Conservation (phyloP, 1,284 basidiomycete species). For the Moesziomyces antarcticus region DNA sequence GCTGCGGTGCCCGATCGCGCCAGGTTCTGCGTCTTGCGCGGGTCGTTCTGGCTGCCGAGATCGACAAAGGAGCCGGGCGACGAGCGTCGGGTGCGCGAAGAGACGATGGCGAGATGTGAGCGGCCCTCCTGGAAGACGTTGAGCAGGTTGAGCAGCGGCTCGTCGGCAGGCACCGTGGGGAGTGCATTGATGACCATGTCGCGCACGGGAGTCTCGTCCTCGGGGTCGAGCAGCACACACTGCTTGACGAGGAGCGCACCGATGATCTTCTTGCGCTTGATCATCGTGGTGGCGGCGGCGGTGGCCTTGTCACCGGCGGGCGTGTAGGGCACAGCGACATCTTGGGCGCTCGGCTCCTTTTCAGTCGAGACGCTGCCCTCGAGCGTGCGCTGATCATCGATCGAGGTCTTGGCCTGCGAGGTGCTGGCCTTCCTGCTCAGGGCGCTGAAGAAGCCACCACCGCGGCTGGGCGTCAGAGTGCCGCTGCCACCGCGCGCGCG, state of each 20-base stretch:
- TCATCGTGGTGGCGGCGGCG: slow-evolving; percentile 16
- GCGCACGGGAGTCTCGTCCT: slow-evolving; percentile 70
- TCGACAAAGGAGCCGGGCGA: slow-evolving; percentile 63
- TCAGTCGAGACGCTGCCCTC: slow-evolving; percentile 31
- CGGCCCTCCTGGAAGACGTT: slow-evolving; percentile 91
- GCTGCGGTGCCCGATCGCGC: slow-evolving; percentile 36
- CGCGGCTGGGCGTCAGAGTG: slow-evolving; percentile 33
- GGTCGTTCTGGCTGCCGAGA: slow-evolving; percentile 40
- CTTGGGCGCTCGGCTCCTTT: slow-evolving; percentile 51
- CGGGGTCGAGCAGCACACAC: slow-evolving; percentile 87
- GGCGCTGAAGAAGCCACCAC: slow-evolving; percentile 36
- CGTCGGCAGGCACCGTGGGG: slow-evolving; percentile 84
- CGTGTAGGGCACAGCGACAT: slow-evolving; percentile 70
- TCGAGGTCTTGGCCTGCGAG: slow-evolving; percentile 19
- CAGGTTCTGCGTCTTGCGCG: slow-evolving; percentile 26
- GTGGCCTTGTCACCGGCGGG: slow-evolving; percentile 7
- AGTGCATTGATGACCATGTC: slow-evolving; percentile 76
- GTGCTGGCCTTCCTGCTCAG: slow-evolving; percentile 67
- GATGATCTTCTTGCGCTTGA: slow-evolving; percentile 76
- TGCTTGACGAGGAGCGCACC: slow-evolving; percentile 85
- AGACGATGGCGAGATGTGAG: slow-evolving; percentile 89
- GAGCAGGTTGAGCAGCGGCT: slow-evolving; percentile 84
- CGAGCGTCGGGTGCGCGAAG: slow-evolving; percentile 64
- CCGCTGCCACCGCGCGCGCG: slow-evolving; percentile 39
- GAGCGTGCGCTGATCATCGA: slow-evolving; percentile 39